phyloP scores from a whole-genome alignment of 2,329 filamentous ascomycete species.

The Fusarium oxysporum region DNA sequence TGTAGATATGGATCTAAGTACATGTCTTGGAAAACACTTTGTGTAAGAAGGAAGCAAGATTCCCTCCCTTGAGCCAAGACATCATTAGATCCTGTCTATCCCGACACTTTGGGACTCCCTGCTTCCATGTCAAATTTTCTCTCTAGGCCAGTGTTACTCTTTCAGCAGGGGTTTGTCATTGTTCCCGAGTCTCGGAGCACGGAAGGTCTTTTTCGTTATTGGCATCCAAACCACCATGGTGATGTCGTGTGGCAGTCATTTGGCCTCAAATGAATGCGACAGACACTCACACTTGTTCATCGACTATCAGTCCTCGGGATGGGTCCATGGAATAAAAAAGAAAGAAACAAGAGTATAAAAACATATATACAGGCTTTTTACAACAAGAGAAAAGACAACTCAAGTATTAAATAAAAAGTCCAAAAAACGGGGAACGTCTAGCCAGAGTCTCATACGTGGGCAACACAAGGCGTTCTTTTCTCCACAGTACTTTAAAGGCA shows the following conservation, averaged over 20 bases:
- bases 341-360: rapidly evolving
- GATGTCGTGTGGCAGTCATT: neutral
- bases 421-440: neutral
- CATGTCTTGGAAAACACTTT: neutral
- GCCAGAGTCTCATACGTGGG: neutral
- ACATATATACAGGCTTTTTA: neutral
- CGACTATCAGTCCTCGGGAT: no score
- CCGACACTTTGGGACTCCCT: slow-evolving; percentile 40
- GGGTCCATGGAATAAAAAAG: neutral
- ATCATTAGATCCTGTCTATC: slow-evolving; percentile 11
- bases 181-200: neutral
- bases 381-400: neutral
- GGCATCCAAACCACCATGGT: neutral
- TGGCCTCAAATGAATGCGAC: neutral
- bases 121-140: slow-evolving; percentile 14
- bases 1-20: neutral
- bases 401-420: neutral
- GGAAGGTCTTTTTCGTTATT: neutral
- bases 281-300: neutral
- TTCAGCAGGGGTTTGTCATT: slow-evolving; percentile 22
- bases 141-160: neutral
- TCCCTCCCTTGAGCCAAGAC: slow-evolving; percentile 5
- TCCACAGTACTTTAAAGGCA: slow-evolving; percentile 26
- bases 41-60: neutral
- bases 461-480: neutral